Evolutionary conservation across 371 early-diverging fungal genomes (phyloP), one percentile per base, ranked within the genome.

Genomic region (Apophysomyces trapeziformis): DNA sequence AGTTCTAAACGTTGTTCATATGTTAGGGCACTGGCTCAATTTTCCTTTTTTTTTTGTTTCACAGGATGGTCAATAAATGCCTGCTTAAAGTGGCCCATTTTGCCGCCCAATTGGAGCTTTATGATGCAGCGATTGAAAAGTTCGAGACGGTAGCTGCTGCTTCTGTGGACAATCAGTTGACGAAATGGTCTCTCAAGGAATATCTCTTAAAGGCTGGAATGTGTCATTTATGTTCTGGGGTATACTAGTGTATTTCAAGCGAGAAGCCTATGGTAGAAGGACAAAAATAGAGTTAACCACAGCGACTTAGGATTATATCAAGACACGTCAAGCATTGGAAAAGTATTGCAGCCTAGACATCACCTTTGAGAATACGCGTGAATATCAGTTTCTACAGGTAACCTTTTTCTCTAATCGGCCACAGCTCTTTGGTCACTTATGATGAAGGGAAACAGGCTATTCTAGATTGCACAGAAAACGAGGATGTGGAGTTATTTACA

Each of bases 201-300:
- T 97, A 96, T 78, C 91, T 97, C 60, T 82, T 97, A 68, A 97
- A 98, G 76, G 95, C 97, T 7, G 96, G 94, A 8, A 71, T 98
- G 61, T 97, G 98, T 71, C 87, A 91, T 57, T 74, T 97, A 50
- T 90, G 89, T 59, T 82, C 85, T 47, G 84, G 83, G 63, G 90
- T 90, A 80, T 61, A 76, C 32, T 26, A 26, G 32, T 26, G 32
- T 26, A 26, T 26, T 21, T 50, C 47, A 7, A 7, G 32, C 7
- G 37, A 13, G 32, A 26, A 0, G 3, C 32, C 32, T 26, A 26
- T 13, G 2, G 13, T 46, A 35, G 18, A 50, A 41, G 12, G 12
- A 57, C 41, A 11, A 8, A 18, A 41, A 41, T 41, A 11, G 7
- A 8, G 16, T 26, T 57, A 7, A 56, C 0, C 6, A 26, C 50